Evolutionary conservation across 1,139 yeast genomes (phyloP).

Genomic region (Nadsonia commutata): DNA sequence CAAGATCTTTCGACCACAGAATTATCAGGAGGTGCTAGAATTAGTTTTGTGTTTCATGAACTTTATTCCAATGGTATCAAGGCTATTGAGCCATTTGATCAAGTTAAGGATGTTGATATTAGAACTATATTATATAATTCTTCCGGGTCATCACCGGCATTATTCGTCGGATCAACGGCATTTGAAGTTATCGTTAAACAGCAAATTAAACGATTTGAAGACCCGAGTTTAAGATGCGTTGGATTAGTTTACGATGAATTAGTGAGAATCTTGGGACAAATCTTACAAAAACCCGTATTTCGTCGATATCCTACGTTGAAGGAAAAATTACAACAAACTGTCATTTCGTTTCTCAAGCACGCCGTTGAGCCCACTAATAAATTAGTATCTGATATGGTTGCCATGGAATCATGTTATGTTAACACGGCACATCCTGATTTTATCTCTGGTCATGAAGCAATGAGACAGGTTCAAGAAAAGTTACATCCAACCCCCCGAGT

Average conservation of each 20-base stretch:
- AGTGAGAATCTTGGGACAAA: slow-evolving; percentile 80
- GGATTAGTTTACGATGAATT: slow-evolving; percentile 87
- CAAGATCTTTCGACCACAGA: slow-evolving; percentile 74
- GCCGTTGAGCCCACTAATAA: slow-evolving; percentile 74
- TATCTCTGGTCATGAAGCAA: slow-evolving; percentile 86
- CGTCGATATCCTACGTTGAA: slow-evolving; percentile 82
- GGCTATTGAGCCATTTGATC: slow-evolving; percentile 93
- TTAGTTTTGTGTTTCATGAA: slow-evolving; percentile 94
- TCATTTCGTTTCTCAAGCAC: slow-evolving; percentile 68
- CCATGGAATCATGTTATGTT: slow-evolving; percentile 80
- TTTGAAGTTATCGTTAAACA: slow-evolving; percentile 91
- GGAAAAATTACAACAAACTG: slow-evolving; percentile 68
- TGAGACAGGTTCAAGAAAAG: slow-evolving; percentile 84
- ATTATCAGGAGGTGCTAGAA: slow-evolving; percentile 90
- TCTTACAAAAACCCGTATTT: slow-evolving; percentile 67
- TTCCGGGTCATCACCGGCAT: slow-evolving; percentile 90
- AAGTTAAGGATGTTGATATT: slow-evolving; percentile 90
- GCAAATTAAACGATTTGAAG: slow-evolving; percentile 89
- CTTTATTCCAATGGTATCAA: slow-evolving; percentile 84
- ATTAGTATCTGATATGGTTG: slow-evolving; percentile 70
- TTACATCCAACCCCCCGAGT: slow-evolving; percentile 69
- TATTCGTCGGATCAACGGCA: slow-evolving; percentile 94
- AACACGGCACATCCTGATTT: slow-evolving; percentile 97
- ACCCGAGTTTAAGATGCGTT: slow-evolving; percentile 85
- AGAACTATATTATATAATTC: slow-evolving; percentile 90